Percentiles rank a stretch among this genome's conserved stretches.
Evolutionary conservation across 345 rosid genomes (phyloP).

Genomic region (Pelargonium nanum): DNA sequence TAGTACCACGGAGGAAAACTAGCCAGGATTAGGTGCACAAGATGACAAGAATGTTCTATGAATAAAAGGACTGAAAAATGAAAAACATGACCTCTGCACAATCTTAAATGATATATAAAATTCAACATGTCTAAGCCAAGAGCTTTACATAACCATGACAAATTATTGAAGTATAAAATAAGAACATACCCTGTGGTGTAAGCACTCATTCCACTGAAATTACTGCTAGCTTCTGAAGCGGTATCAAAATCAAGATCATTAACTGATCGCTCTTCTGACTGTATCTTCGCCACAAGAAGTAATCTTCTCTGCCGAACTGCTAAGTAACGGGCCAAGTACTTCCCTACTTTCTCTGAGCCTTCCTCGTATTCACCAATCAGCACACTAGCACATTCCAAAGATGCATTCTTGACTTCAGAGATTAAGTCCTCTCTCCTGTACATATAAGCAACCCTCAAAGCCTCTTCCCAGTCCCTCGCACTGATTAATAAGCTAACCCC

Average conservation of each 20-base stretch:
- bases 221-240: slow-evolving; percentile 87
- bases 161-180: slow-evolving; percentile 7
- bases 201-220: slow-evolving; percentile 93
- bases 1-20: no score
- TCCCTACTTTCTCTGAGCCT: slow-evolving; percentile 77
- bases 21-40: no score
- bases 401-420: slow-evolving; percentile 51
- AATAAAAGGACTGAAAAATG: no score
- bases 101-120: no score
- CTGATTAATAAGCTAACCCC: slow-evolving; percentile 59
- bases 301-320: slow-evolving; percentile 94
- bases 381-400: slow-evolving; percentile 64
- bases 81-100: no score
- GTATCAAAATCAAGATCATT: slow-evolving; percentile 75
- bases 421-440: slow-evolving; percentile 48
- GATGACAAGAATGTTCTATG: no score
- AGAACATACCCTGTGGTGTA: slow-evolving; percentile 71
- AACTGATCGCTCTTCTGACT: slow-evolving; percentile 53
- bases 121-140: no score
- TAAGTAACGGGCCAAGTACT: slow-evolving; percentile 84
- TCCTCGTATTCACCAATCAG: slow-evolving; percentile 62
- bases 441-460: slow-evolving; percentile 71
- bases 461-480: slow-evolving; percentile 97
- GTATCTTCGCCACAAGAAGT: slow-evolving; percentile 85
- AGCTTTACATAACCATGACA: not conserved